Conservation (phyloP, 495 filamentous ascomycete species). For the Trichodelitschia bisporula region DNA sequence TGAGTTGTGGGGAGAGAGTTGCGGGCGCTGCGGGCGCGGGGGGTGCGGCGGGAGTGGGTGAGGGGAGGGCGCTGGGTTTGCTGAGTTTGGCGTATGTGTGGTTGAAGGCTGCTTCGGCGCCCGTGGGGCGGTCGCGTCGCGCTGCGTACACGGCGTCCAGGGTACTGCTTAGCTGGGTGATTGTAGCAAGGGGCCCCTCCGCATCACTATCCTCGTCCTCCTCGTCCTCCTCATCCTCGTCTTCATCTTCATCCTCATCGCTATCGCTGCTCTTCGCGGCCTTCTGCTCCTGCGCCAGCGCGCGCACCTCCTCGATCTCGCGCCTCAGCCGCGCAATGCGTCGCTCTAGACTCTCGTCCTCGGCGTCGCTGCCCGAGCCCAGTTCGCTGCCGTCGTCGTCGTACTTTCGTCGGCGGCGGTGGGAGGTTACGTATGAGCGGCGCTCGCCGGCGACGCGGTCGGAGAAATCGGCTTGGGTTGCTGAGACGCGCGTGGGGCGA, state of each 20-base stretch:
- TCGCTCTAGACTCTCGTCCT: constrained; percentile 40
- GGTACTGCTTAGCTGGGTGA: constrained; percentile 6
- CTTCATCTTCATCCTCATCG: constrained; percentile 6
- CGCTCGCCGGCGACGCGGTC: constrained; percentile 56
- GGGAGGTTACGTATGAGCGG: constrained; percentile 54
- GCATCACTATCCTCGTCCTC: constrained; percentile 8
- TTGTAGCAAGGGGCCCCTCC: constrained; percentile 1
- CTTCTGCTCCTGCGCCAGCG: constrained; percentile 4
- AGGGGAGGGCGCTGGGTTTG: constrained; percentile 4
- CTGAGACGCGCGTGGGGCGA: constrained; percentile 45
- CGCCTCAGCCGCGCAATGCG: constrained; percentile 35
- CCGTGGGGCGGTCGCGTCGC: neutral
- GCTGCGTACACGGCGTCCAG: neutral
- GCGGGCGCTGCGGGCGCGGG: neutral
- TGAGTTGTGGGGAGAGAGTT: constrained; percentile 2
- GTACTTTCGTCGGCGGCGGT: constrained; percentile 31
- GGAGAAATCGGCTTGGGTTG: constrained; percentile 55
- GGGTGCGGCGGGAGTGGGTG: constrained; percentile 3
- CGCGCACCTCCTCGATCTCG: constrained; percentile 17
- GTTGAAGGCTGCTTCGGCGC: neutral
- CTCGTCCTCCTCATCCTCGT: constrained; percentile 10
- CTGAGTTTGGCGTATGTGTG: neutral
- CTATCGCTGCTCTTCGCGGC: constrained; percentile 1
- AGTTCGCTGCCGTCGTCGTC: constrained; percentile 26
- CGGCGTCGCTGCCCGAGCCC: constrained; percentile 27